Evolutionary conservation across 177 flowering plant species (phyloP).

Genomic region (Vitis hybrid): DNA sequence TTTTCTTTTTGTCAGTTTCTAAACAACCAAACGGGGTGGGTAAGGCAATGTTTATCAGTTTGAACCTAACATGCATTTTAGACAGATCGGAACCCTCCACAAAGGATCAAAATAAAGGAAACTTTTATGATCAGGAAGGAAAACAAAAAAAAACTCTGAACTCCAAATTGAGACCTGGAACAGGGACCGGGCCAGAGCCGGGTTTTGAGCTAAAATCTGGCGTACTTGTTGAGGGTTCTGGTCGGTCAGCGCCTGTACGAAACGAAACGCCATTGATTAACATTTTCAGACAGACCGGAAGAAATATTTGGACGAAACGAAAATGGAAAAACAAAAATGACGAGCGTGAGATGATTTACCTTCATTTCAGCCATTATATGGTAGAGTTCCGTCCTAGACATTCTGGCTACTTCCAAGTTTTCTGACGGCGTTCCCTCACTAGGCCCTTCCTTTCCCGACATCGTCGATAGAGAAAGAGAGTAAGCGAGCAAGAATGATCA

Average conservation of each 20-base stretch:
- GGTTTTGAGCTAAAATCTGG: constrained; percentile 85
- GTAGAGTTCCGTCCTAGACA: constrained; percentile 91
- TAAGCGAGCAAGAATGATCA: not conserved
- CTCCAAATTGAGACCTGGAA: constrained; percentile 62
- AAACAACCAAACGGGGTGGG: too few species aligned
- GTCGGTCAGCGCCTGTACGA: constrained; percentile 62
- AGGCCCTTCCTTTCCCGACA: constrained; percentile 53
- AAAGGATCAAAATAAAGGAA: constrained; percentile 3
- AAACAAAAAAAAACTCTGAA: constrained; percentile 6
- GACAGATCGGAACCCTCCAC: too few species aligned
- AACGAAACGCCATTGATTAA: not conserved
- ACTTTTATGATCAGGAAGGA: not conserved
- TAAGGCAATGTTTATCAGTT: too few species aligned
- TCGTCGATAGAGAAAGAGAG: constrained; percentile 9
- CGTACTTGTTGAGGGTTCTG: constrained; percentile 94
- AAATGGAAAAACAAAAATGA: not conserved
- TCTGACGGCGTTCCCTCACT: constrained; percentile 58
- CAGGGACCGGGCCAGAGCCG: constrained; percentile 75
- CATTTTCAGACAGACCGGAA: not conserved
- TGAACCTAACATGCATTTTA: too few species aligned
- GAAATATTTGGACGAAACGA: not conserved
- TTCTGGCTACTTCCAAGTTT: constrained; percentile 59
- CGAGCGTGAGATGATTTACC: constrained; percentile 22
- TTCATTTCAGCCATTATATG: constrained; percentile 98
- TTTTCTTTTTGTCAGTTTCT: too few species aligned